These are phyloP conservation scores for Colletotrichum sp. DNA, from an alignment of 2,329 filamentous ascomycete species.

Conservation along the genomic window DNA sequence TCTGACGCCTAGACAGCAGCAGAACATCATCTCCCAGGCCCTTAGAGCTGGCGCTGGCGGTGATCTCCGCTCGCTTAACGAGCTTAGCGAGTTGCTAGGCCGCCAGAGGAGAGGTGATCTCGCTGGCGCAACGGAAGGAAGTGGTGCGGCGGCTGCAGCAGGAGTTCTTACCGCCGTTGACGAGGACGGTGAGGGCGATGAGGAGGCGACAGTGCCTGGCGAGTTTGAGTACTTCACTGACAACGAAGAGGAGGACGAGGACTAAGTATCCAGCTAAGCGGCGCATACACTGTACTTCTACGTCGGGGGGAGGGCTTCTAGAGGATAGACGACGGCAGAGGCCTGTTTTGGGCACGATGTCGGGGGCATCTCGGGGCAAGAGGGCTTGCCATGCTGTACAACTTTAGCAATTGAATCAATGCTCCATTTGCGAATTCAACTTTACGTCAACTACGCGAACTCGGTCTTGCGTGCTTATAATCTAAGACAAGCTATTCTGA, in stretches of 20 bases:
- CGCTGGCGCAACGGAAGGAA: slow-evolving; percentile 48
- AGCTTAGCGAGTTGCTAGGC: slow-evolving; percentile 48
- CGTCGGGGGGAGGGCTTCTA: not conserved
- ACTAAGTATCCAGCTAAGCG: not conserved
- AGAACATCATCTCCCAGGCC: slow-evolving; percentile 30
- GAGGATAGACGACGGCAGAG: slow-evolving; percentile 7
- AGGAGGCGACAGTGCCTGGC: slow-evolving; percentile 71
- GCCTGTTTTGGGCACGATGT: not conserved
- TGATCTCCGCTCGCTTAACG: slow-evolving; percentile 38
- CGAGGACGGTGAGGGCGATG: slow-evolving; percentile 77
- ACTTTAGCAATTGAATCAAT: slow-evolving; percentile 11
- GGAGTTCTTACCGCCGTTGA: slow-evolving; percentile 86
- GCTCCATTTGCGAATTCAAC: not conserved
- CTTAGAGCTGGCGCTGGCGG: slow-evolving; percentile 25
- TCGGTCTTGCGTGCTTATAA: no score
- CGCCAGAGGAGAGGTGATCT: slow-evolving; percentile 24
- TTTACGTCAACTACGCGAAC: not conserved
- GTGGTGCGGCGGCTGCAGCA: slow-evolving; percentile 73
- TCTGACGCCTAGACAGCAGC: slow-evolving; percentile 26
- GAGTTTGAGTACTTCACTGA: slow-evolving; percentile 84
- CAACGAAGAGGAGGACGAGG: slow-evolving; percentile 53
- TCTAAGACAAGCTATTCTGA: not conserved
- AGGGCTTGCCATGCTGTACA: not conserved
- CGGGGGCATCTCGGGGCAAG: not conserved
- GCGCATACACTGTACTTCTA: not conserved